Conservation (phyloP, 1,139 yeast species). For the Taiozyma sp. region DNA sequence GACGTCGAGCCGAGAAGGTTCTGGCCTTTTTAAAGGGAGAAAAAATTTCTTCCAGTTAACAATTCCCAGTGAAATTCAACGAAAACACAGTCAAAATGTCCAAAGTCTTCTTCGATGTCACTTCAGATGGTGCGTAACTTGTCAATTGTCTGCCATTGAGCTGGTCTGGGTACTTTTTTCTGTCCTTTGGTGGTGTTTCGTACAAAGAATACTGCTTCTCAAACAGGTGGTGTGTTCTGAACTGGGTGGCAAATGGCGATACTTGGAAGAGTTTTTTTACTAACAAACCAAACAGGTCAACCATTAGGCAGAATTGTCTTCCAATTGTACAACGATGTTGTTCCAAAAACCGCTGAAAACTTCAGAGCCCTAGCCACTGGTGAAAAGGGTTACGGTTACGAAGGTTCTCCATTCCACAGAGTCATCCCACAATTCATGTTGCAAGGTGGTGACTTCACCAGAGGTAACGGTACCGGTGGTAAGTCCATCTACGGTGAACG, state of each 20-base stretch:
- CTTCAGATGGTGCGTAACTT: slow-evolving; percentile 32
- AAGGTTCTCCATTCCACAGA: slow-evolving; percentile 94
- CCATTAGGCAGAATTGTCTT: slow-evolving; percentile 72
- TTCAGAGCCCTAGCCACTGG: slow-evolving; percentile 97
- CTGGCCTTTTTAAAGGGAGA: background rate
- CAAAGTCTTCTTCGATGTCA: slow-evolving; percentile 71
- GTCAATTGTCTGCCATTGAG: background rate
- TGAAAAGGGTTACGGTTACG: slow-evolving; percentile 96
- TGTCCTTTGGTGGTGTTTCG: background rate
- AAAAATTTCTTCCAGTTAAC: background rate
- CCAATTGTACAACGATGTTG: slow-evolving; percentile 88
- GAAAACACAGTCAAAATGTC: slow-evolving; percentile 31
- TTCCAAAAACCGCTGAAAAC: slow-evolving; percentile 97
- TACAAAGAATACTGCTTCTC: background rate
- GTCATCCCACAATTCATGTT: slow-evolving; percentile 98
- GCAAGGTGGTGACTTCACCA: slow-evolving; percentile 99
- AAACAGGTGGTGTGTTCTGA: background rate
- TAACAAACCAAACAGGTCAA: slow-evolving; percentile 26
- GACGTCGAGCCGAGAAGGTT: background rate
- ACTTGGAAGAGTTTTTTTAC: background rate
- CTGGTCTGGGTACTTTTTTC: background rate
- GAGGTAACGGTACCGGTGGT: slow-evolving; percentile 97
- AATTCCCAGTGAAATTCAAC: no score
- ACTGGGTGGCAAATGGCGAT: background rate
- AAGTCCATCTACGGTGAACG: slow-evolving; percentile 96